phyloP scores from a whole-genome alignment of 208 protist genomes.

The Novymonas esmeraldas region DNA sequence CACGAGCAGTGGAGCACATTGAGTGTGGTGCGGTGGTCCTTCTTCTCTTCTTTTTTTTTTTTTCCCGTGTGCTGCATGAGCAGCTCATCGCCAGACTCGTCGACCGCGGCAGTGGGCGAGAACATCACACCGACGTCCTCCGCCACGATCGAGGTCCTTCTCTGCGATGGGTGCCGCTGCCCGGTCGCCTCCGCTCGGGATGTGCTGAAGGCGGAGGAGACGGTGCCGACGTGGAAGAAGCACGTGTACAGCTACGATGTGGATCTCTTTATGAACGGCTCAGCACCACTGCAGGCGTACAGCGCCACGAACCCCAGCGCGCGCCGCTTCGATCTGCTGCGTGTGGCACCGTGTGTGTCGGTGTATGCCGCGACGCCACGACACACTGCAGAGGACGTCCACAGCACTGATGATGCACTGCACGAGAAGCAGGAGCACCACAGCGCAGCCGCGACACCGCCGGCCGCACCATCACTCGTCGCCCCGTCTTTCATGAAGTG shows the following conservation, averaged over 20 bases:
- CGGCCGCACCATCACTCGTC: background rate
- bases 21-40: too few species aligned
- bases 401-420: too few species aligned
- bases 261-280: constrained; percentile 60
- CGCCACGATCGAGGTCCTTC: constrained; percentile 37
- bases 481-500: constrained; percentile 26
- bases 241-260: constrained; percentile 83
- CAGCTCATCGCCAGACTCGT: background rate
- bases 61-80: too few species aligned
- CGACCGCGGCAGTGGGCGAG: background rate
- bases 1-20: too few species aligned
- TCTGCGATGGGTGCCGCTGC: constrained; percentile 54
- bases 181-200: constrained; percentile 51
- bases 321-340: constrained; percentile 77
- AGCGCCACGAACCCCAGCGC: constrained; percentile 75
- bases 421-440: too few species aligned
- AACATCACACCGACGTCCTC: background rate
- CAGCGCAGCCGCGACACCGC: background rate
- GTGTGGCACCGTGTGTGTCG: constrained; percentile 33
- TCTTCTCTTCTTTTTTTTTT: too few species aligned
- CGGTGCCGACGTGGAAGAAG: constrained; percentile 32
- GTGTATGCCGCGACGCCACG: background rate
- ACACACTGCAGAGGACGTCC: background rate
- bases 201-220: constrained; percentile 44
- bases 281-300: constrained; percentile 64